These are phyloP conservation scores for Rhynchospora tenuis DNA, from an alignment of 176 grass and related monocot genomes.

Conservation along the genomic window DNA sequence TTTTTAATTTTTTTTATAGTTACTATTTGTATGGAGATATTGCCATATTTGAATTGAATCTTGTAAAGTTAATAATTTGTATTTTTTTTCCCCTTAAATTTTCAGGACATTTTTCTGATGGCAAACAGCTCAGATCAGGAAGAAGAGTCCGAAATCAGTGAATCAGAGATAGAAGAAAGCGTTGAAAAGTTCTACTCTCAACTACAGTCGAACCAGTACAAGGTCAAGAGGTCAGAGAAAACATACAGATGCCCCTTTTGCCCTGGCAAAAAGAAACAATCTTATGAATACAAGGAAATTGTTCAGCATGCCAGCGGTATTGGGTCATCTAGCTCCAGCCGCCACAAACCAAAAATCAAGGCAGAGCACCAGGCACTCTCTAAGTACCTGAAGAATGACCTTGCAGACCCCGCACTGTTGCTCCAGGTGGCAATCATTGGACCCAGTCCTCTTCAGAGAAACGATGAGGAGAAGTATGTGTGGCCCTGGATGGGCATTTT, in stretches of 20 bases:
- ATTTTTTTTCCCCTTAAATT: not conserved
- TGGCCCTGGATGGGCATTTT: slow-evolving; percentile 79
- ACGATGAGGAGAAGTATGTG: slow-evolving; percentile 44
- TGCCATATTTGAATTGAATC: too few relatives aligned
- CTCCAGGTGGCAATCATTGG: not conserved
- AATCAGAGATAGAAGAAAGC: slow-evolving; percentile 30
- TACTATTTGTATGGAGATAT: not conserved
- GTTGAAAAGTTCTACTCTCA: slow-evolving; percentile 50
- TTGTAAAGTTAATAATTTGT: too few relatives aligned
- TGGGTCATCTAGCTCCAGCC: slow-evolving; percentile 54
- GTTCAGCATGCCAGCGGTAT: slow-evolving; percentile 82
- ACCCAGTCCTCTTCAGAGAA: not conserved
- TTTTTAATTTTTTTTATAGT: not conserved
- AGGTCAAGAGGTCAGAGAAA: slow-evolving; percentile 61
- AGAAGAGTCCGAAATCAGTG: slow-evolving; percentile 8
- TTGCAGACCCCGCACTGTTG: slow-evolving; percentile 31
- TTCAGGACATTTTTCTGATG: not conserved
- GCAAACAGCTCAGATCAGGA: not conserved
- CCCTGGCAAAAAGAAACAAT: slow-evolving; percentile 85
- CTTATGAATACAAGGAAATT: slow-evolving; percentile 76
- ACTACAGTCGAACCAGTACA: slow-evolving; percentile 52
- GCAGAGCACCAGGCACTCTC: slow-evolving; percentile 29
- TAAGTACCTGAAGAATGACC: slow-evolving; percentile 32
- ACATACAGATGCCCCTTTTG: slow-evolving; percentile 88
- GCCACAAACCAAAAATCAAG: slow-evolving; percentile 33